Conservation (phyloP, 2,329 filamentous ascomycete genomes). For the Diaporthe vexans region DNA sequence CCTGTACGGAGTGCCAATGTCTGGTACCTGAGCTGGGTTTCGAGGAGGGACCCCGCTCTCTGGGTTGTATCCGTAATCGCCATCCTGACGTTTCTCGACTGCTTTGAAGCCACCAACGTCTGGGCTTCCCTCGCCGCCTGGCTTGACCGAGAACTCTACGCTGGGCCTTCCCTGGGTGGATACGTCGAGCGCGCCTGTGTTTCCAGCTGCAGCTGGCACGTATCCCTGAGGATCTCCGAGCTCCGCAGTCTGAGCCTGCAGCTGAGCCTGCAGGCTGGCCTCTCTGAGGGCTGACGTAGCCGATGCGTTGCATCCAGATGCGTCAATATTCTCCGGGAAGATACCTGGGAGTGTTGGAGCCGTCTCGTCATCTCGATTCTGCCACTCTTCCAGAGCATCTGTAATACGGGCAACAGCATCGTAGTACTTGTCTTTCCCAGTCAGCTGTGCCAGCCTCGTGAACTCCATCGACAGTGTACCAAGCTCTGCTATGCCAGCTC, state of each 20-base stretch:
- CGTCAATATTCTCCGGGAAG: conserved; percentile 84
- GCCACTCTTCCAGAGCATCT: conserved; percentile 81
- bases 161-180: conserved; percentile 42
- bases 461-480: conserved; percentile 90
- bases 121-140: conserved; percentile 46
- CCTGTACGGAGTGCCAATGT: not conserved
- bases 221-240: conserved; percentile 49
- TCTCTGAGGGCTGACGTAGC: conserved; percentile 51
- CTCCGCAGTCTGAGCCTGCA: conserved; percentile 50
- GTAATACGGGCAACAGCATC: conserved; percentile 91
- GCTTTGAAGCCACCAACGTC: conserved; percentile 42
- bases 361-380: conserved; percentile 71
- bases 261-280: conserved; percentile 53
- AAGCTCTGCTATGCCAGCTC: conserved; percentile 77
- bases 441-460: conserved; percentile 88
- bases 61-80: not conserved
- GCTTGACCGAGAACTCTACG: conserved; percentile 48
- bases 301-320: conserved; percentile 80
- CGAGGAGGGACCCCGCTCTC: not conserved
- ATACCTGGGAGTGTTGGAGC: conserved; percentile 75
- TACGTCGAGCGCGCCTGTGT: not conserved
- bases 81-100: conserved; percentile 29
- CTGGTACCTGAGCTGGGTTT: not conserved
- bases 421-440: conserved; percentile 76
- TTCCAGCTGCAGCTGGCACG: conserved; percentile 42